Conservation (phyloP, 2,329 filamentous ascomycete species). For the Pseudogymnoascus sp. region DNA sequence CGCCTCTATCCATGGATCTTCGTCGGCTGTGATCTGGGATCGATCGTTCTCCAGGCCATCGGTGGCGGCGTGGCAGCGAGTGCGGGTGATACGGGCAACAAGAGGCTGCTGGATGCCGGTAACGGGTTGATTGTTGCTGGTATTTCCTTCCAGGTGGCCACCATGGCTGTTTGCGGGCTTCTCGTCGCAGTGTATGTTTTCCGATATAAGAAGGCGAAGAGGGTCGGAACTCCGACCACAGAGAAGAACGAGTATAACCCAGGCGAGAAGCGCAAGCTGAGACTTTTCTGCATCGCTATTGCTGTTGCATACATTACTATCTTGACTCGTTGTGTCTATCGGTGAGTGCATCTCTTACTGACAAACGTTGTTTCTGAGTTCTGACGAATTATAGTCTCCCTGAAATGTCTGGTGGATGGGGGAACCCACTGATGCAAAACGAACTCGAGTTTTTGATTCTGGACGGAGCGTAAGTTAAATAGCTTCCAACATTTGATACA, state of each 20-base stretch:
- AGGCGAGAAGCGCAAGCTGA: conserved; percentile 9
- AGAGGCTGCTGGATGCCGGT: conserved; percentile 11
- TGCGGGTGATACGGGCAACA: conserved; percentile 1
- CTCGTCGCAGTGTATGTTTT: conserved; percentile 13
- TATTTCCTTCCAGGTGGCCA: conserved; percentile 33
- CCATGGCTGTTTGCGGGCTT: conserved; percentile 26
- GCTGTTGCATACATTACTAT: conserved; percentile 14
- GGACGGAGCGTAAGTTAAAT: conserved; percentile 41
- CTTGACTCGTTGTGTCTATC: conserved; percentile 21
- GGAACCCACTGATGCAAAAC: conserved; percentile 55
- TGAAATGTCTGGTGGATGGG: conserved; percentile 58
- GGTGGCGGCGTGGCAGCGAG: conserved; percentile 45
- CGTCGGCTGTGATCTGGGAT: conserved; percentile 50
- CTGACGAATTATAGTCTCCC: conserved; percentile 32
- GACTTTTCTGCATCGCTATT: conserved; percentile 17
- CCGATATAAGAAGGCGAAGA: neutral
- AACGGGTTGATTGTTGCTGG: conserved; percentile 34
- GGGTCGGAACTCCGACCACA: neutral
- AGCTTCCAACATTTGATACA: neutral
- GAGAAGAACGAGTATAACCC: neutral
- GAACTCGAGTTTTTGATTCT: conserved; percentile 51
- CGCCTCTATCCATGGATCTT: conserved; percentile 48
- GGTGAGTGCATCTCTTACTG: conserved; percentile 6
- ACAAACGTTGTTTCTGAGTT: neutral
- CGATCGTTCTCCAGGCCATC: conserved; percentile 50